Base-by-base conservation (phyloP, 2,329 filamentous ascomycete genomes). In the Epichloe sibirici region DNA sequence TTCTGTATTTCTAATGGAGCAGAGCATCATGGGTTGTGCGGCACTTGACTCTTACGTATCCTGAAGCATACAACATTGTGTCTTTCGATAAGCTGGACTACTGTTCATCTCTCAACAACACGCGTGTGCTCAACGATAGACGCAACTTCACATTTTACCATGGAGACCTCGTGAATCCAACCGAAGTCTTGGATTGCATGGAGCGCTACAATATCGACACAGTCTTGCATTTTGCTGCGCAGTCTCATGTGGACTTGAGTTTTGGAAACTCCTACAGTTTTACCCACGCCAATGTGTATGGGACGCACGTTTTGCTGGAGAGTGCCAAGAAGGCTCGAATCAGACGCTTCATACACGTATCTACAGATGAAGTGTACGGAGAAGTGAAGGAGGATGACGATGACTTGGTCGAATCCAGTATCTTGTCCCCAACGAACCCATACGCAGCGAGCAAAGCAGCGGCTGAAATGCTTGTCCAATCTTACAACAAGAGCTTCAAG, bases 71-170 rank as follows among this genome's bases (percentile, higher is more conserved):
- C 74, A 87, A 86, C 62, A 79, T 91, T 57, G 75, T 91, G 49
- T 90, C 85, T 37, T 89, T 90, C 62, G 88, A 93, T 71, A 91
- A 90, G 69, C 75, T 91, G 54, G 87, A 91, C 66, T 89, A 90
- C 70, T 90, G 86, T 70, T 78, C 87, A 7, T 86, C 86, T 7
- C 73, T 89, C 59, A 88, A 90, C 72, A 93, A 91, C 68, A 88
- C 86, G 3, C 76, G 82, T 45, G 74, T 78, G 49, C 76, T 91
- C 48, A 78, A 85, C 60, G 75, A 77, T 56, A 77, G 76, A 59
- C 73, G 76, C 51, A 91, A 90, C 68, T 93, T 90, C 66, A 78
- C 75, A 34, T 91, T 91, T 65, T 85, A 88, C 66, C 82, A 87
- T 64, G 87, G 88, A 52, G 86, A 91, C 62, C 81, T 91, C 58